phyloP scores from a whole-genome alignment of 306 rosid genomes.

The Lathyrus tuberosus region DNA sequence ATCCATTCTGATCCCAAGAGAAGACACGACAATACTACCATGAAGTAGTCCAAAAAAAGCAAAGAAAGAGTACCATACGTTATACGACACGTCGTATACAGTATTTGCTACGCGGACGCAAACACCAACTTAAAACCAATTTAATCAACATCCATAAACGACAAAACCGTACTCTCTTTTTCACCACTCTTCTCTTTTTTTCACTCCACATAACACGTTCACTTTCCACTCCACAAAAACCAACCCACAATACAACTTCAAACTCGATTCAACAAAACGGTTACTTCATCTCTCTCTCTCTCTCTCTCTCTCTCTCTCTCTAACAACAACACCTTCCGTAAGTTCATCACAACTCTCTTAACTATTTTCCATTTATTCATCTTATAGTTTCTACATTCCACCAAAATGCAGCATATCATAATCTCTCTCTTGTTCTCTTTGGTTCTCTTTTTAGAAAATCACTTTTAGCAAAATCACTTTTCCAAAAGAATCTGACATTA shows the following conservation, averaged over 20 bases:
- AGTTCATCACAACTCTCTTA: neutral
- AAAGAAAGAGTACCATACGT: neutral
- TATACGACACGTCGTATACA: conserved; percentile 2
- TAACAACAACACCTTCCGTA: conserved; percentile 16
- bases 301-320: too few species aligned
- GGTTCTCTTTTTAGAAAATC: conserved; percentile 20
- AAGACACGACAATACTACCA: neutral
- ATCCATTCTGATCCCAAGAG: neutral
- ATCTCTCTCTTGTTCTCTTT: conserved; percentile 39
- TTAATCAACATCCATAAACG: conserved; percentile 20
- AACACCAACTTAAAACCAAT: conserved; percentile 36
- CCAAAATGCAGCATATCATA: conserved; percentile 32
- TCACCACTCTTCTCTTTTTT: neutral
- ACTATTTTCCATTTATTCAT: neutral
- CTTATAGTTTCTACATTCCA: neutral
- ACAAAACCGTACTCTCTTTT: conserved; percentile 36
- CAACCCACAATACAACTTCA: neutral
- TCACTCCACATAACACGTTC: neutral
- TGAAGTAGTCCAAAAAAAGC: neutral
- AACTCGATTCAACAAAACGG: neutral
- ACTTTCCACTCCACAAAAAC: too few species aligned
- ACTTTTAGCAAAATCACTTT: conserved; percentile 23
- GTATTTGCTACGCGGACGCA: conserved; percentile 41
- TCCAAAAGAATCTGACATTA: conserved; percentile 34
- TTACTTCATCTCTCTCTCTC: neutral